Percentiles rank a stretch among this genome's conserved stretches.
Conservation (phyloP, 2,329 filamentous ascomycete species). For the Beauveria caledonica region DNA sequence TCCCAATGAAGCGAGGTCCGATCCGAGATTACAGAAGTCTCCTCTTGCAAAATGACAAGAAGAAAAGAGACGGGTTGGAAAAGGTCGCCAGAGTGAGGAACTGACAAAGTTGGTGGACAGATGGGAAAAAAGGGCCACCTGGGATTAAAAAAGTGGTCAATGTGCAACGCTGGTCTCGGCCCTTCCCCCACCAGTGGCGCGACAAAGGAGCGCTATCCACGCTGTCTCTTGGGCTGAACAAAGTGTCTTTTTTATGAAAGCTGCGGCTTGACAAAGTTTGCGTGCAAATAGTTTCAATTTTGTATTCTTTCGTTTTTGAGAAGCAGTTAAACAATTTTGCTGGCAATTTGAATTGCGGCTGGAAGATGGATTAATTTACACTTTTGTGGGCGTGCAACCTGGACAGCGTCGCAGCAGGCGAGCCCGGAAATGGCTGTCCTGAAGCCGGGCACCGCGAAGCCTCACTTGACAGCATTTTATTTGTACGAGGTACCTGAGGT, state of each 20-base stretch:
- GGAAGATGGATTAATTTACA: conserved; percentile 8
- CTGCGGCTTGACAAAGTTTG: not conserved
- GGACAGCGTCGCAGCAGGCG: not conserved
- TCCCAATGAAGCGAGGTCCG: conserved; percentile 4
- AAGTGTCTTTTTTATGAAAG: not conserved
- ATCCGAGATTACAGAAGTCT: not conserved
- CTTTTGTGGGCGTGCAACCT: conserved; percentile 2
- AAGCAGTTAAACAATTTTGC: too few species aligned
- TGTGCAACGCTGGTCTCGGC: conserved; percentile 10
- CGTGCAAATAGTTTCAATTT: not conserved
- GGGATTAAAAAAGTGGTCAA: conserved; percentile 11
- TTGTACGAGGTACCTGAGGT: not conserved
- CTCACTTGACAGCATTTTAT: not conserved
- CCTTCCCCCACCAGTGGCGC: conserved; percentile 9
- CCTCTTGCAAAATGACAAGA: conserved; percentile 1
- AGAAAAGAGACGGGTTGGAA: not conserved
- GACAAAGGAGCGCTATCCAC: not conserved
- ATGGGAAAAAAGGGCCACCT: conserved; percentile 5
- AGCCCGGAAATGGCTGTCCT: not conserved
- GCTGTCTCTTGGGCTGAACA: not conserved
- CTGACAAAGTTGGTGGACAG: conserved; percentile 7
- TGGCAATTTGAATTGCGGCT: not conserved
- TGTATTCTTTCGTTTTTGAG: too few species aligned
- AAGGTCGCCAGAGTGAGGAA: conserved; percentile 2
- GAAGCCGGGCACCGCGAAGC: not conserved